Percentiles rank a stretch among this genome's conserved stretches.
Conservation (phyloP, 345 rosid species). For the Balakata baccata region DNA sequence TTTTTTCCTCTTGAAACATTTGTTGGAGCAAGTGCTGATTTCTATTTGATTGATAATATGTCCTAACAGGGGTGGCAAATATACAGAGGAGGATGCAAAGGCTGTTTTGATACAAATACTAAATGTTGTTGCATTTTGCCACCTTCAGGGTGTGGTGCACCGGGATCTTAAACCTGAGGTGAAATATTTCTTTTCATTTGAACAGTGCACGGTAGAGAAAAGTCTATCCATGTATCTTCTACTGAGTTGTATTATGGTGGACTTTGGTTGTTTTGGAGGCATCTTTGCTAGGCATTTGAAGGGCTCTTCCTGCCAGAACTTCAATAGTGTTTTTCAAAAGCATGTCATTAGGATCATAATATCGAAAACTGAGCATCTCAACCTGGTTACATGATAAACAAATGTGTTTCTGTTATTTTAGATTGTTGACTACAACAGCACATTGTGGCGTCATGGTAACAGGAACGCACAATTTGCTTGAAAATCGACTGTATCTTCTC, state of each 20-base stretch:
- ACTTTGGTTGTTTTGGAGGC: not conserved
- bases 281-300: not conserved
- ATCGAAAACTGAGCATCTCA: not conserved
- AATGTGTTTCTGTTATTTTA: not conserved
- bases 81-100: conserved; percentile 84
- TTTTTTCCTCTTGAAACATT: not conserved
- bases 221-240: not conserved
- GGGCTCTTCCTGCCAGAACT: not conserved
- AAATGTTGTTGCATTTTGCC: conserved; percentile 80
- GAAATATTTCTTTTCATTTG: conserved; percentile 8
- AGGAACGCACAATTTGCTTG: not conserved
- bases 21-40: conserved; percentile 2
- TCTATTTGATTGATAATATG: conserved; percentile 8
- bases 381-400: not conserved
- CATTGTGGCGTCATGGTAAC: not conserved
- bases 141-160: conserved; percentile 96
- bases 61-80: conserved; percentile 75
- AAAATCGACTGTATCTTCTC: not conserved
- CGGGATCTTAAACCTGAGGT: conserved; percentile 99
- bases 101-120: conserved; percentile 78
- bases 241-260: not conserved
- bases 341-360: not conserved
- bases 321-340: not conserved
- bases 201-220: not conserved
- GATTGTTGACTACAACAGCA: not conserved